A percentile compares a stretch with the other conserved stretches of the same genome.
Conservation (phyloP, 2,329 filamentous ascomycete species). For the Ophiostoma novo-ulmi region DNA sequence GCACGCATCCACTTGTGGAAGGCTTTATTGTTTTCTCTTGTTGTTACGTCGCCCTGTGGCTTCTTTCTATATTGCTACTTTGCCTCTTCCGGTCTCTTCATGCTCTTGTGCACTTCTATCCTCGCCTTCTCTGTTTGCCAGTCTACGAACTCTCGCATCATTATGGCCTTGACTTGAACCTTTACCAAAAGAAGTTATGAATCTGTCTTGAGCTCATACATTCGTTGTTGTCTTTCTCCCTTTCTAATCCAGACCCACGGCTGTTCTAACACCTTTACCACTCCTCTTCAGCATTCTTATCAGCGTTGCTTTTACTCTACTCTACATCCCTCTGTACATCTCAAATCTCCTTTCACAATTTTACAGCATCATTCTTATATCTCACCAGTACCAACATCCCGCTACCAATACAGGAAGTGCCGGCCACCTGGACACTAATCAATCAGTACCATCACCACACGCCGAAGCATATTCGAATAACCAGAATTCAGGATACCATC, state of each 20-base stretch:
- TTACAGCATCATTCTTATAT: neutral
- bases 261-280: neutral
- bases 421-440: neutral
- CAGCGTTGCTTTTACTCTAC: neutral
- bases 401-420: neutral
- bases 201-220: neutral
- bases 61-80: constrained; percentile 9
- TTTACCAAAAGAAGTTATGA: neutral
- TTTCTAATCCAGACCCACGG: neutral
- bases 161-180: neutral
- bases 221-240: neutral
- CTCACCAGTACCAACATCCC: neutral
- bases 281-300: neutral
- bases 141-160: neutral
- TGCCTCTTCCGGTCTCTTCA: neutral
- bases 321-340: neutral
- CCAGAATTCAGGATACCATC: neutral
- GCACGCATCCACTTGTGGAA: neutral
- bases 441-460: neutral
- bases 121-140: neutral
- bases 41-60: constrained; percentile 6
- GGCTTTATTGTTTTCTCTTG: neutral
- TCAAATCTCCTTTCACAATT: no score
- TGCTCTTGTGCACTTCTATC: neutral
- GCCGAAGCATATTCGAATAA: neutral